Evolutionary conservation across 805 yeast genomes (phyloP), one percentile per base, ranked within the genome.

Genomic region (Cyberlindnera galapagoensis): DNA sequence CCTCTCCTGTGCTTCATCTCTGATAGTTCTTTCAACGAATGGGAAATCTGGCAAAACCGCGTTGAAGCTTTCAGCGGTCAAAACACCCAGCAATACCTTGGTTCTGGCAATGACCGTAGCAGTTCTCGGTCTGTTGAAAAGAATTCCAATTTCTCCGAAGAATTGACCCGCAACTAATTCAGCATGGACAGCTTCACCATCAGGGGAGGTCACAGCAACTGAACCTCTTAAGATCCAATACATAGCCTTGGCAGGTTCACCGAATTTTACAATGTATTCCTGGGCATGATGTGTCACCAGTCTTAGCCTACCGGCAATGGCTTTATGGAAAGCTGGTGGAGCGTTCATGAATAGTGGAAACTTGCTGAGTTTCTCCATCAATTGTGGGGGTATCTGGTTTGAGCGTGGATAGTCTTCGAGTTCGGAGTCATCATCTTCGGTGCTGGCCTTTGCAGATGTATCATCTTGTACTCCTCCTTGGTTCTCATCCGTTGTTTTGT

Each of bases 1-100:
- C 31, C 90, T 62, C 51, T 80, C 87, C 47, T 81, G 87, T 4
- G 86, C 88, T 48, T 81, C 90, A 51, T 81, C 85, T 40, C 88
- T 60, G 26, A 81, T 79, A 29, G 76, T 63, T 37, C 83, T 59
- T 50, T 80, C 88, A 24, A 81, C 71, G 3, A 58, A 52, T 0
- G 90, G 88, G 51, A 72, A 80, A 35, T 67, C 69, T 2, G 76
- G 72, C 16, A 81, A 58, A 1, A 81, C 80, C 9, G 63, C 56
- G 39, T 70, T 68, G 30, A 81, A 63, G 9, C 76, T 69, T 35
- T 76, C 82, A 11, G 76, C 71, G 1, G 86, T 79, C 26, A 81
- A 59, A 1, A 80, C 80, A 2, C 85, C 87, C 6, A 78, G 61
- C 31, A 82, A 55, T 2, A 82, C 85, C 43, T 67, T 71, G 1